Evolutionary conservation across 345 rosid genomes (phyloP), one percentile per base, ranked within the genome.

Genomic region (Populus euphratica): DNA sequence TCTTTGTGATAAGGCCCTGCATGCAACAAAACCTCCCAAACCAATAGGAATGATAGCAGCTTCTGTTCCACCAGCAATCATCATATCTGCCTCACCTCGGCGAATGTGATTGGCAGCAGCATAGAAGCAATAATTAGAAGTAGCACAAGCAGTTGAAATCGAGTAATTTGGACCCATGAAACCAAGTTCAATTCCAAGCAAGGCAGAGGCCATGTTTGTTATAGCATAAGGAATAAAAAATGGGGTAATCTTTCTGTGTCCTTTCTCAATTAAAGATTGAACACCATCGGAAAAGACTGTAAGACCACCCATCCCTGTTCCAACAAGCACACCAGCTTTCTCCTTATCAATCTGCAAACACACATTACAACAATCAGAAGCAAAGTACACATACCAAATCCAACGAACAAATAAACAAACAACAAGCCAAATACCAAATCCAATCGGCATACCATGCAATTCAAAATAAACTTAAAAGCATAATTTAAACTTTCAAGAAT

Each of bases 131-230:
- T 88, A 94, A 81, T 96, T 96, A 59, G 99, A 96, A 39, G 99
- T 94, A 23, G 98, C 97, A 82, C 98, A 96, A 39, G 99, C 98
- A 73, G 98, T 91, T 73, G 99, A 96, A 54, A 96, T 96, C 10
- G 98, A 96, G 85, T 96, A 96, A 84, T 94, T 96, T 12, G 99
- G 99, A 74, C 99, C 99, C 98, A 92, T 96, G 71, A 96, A 91
- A 69, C 99, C 99, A 81, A 94, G 88, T 25, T 94, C 99, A 81
- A 96, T 96, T 5, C 86, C 97, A 81, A 96, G 86, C 81, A 96
- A 86, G 39, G 99, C 99, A 74, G 99, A 92, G 27, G 89, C 95
- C 99, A 96, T 96, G 85, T 96, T 96, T 67, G 98, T 92, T 50
- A 94, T 91, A 25, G 97, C 88, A 86, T 90, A 96, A 23, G 99